These are phyloP conservation scores for Blastomyces silverae DNA, from an alignment of 2,329 filamentous ascomycete genomes.

Conservation along the genomic window DNA sequence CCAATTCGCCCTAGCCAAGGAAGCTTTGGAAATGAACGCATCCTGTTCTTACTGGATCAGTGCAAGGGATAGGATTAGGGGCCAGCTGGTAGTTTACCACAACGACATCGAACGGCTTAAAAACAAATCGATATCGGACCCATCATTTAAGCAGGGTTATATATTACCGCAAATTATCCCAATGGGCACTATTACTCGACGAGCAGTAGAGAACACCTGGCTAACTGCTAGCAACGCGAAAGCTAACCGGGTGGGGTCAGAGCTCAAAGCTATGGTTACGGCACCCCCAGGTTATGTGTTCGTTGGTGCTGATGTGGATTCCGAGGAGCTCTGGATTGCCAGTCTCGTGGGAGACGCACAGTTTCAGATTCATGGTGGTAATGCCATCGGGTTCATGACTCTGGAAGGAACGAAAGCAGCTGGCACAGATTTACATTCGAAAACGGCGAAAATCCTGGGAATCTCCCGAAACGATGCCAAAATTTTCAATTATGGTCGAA, in stretches of 20 bases:
- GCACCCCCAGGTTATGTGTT: slow-evolving; percentile 87
- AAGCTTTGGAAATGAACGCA: slow-evolving; percentile 96
- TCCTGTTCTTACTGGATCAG: slow-evolving; percentile 99
- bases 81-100: slow-evolving; percentile 91
- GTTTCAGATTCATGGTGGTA: slow-evolving; percentile 91
- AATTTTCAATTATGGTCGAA: slow-evolving; percentile 97
- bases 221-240: slow-evolving; percentile 97
- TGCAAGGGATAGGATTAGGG: slow-evolving; percentile 82
- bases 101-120: slow-evolving; percentile 45
- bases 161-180: slow-evolving; percentile 94
- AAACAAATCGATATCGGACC: slow-evolving; percentile 22
- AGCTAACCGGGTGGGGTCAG: slow-evolving; percentile 88
- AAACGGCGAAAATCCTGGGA: slow-evolving; percentile 83
- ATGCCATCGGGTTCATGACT: slow-evolving; percentile 98
- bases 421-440: slow-evolving; percentile 89
- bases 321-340: slow-evolving; percentile 96
- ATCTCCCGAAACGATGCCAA: slow-evolving; percentile 95
- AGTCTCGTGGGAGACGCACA: slow-evolving; percentile 90
- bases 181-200: slow-evolving; percentile 93
- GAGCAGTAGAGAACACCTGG: slow-evolving; percentile 97
- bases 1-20: slow-evolving; percentile 82
- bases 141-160: slow-evolving; percentile 55
- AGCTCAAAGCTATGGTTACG: slow-evolving; percentile 93
- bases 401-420: slow-evolving; percentile 91
- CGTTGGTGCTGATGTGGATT: slow-evolving; percentile 95